These are phyloP conservation scores for Avena sativa DNA, from an alignment of 176 grass and related monocot genomes.

Conservation along the genomic window DNA sequence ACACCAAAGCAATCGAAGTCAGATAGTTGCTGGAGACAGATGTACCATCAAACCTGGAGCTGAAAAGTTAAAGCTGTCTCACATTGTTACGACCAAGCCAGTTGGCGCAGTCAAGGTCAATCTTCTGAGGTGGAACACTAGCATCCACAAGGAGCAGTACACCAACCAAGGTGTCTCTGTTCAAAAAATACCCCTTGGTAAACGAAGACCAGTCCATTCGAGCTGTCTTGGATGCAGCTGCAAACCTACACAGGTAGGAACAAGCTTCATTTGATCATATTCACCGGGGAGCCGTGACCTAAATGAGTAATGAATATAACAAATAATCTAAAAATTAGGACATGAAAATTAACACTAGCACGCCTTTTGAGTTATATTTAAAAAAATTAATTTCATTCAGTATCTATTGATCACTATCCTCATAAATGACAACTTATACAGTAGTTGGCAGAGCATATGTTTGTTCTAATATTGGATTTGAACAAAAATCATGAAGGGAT, in stretches of 20 bases:
- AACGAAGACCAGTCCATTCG: slow-evolving; percentile 93
- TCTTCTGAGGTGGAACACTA: slow-evolving; percentile 79
- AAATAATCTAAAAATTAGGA: background rate
- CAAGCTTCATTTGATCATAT: background rate
- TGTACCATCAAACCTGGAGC: no score
- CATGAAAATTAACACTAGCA: background rate
- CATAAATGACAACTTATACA: background rate
- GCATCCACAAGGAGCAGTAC: slow-evolving; percentile 92
- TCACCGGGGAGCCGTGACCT: background rate
- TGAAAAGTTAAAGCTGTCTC: no score
- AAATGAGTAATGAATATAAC: background rate
- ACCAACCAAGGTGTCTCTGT: slow-evolving; percentile 67
- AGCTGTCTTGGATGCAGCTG: slow-evolving; percentile 71
- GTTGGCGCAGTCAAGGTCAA: slow-evolving; percentile 51
- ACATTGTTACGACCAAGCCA: no score
- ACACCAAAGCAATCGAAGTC: no score
- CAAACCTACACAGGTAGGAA: slow-evolving; percentile 62
- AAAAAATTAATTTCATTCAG: background rate
- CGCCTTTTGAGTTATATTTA: background rate
- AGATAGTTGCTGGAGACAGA: no score
- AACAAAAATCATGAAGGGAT: background rate
- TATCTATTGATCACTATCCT: background rate
- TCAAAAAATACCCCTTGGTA: slow-evolving; percentile 68
- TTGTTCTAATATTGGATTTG: background rate
- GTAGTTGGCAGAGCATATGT: background rate